Evolutionary conservation across 768 basidiomycete genomes (phyloP), one percentile per base, ranked within the genome.

Genomic region (Clitopilus hobsonii): DNA sequence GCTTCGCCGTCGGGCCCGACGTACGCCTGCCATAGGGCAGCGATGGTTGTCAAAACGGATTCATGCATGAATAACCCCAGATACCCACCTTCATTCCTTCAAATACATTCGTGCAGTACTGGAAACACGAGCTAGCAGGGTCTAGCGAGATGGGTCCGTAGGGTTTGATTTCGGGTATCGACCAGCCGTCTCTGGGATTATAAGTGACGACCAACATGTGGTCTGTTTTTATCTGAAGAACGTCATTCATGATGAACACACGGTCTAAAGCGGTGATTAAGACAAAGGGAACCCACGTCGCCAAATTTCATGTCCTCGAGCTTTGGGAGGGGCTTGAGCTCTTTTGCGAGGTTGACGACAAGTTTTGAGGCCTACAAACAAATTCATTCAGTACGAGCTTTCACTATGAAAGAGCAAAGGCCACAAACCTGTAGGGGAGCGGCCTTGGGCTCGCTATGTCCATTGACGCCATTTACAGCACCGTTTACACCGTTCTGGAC

Each of bases 21-120:
- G 67, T 88, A 89, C 0, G 90, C 89, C 84, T 89, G 18, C 11
- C n/a, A 10, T 36, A 11, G 8, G 32, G 3, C 4, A 36, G n/a
- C 13, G n/a, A 14, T 36, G 4, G n/a, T 14, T 36, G 10, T 11
- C 4, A 11, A 11, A 36, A 36, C n/a, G 4, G 13, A 36, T 11
- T 36, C 13, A 4, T 3, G 10, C 32, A 36, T 4, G 32, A n/a
- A 36, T 18, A n/a, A 45, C 18, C 14, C 29, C 22, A 30, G 24
- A 32, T 11, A 57, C 70, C 11, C 18, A 74, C 78, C 74, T 81
- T 96, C 83, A 96, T 85, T 6, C 94, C 91, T 69, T 97, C 94
- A 63, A 97, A 94, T 14, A 87, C 81, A 58, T 84, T 80, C 28
- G 91, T 85, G 7, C 88, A 88, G 70, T 96, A 96, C 63, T 97